Base-by-base conservation (phyloP, 2,329 filamentous ascomycete genomes). In the Exophiala alcalophila region DNA sequence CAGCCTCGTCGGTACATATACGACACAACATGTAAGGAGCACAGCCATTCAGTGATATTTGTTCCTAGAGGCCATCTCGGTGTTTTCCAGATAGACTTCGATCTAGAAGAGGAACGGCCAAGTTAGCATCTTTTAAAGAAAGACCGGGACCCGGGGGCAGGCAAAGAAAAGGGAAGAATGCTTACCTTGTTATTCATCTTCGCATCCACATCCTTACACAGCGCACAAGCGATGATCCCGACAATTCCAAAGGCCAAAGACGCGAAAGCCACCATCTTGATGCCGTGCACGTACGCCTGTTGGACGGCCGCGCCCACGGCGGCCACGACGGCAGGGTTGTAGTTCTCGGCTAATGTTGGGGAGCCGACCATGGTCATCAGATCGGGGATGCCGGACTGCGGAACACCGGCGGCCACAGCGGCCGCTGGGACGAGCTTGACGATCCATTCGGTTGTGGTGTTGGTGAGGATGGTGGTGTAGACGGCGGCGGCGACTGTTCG, bases 381-480 rank as follows among this genome's bases (percentile, higher is more conserved):
- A 2, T 28, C 24, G 7, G 40, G n/a, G n/a, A 34, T 19, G 25
- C 29, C 14, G 2, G 14, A 31, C 29, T 10, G 61, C 46, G 0
- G 66, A 52, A 12, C 11, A 12, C 66, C 65, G 3, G 66, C 66
- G 0, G 52, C 56, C 1, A 56, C 58, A 8, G 57, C 66, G 0
- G 66, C 66, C 1, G 53, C 30, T 2, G 65, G 61, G 10, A 69
- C 61, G 4, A 65, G 57, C 7, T 53, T 54, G 4, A 50, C 50
- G 4, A 61, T 61, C 30, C 58, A 69, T 9, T 34, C 23, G 16
- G 33, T 20, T 1, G 14, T 15, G 9, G 23, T 29, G 24, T 44
- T 48, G 39, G 59, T 65, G 24, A 67, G 57, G 40, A 72, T 66
- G 4, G 68, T 67, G 9, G 61, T 61, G 51, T 70, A 72, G 18